phyloP scores from a whole-genome alignment of 2,329 filamentous ascomycete genomes.

The Verticillium tricorpus region DNA sequence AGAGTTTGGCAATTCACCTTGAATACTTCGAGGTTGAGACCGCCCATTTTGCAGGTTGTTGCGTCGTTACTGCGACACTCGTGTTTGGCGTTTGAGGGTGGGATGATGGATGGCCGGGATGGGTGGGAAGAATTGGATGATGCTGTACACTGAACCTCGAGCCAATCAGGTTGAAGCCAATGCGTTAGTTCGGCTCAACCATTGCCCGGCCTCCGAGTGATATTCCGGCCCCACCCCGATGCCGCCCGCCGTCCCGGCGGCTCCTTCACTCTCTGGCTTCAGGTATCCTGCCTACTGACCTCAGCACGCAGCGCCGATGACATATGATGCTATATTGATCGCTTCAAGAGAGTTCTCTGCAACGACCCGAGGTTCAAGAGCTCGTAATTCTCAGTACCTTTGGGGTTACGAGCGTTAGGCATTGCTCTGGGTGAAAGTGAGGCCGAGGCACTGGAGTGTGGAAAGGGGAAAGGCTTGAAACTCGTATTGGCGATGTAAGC shows the following conservation, averaged over 20 bases:
- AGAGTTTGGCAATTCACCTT: conserved; percentile 51
- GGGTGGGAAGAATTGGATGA: not conserved
- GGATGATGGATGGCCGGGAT: not conserved
- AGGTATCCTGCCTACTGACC: too few relatives aligned
- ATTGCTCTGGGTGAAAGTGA: too few relatives aligned
- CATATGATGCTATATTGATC: too few relatives aligned
- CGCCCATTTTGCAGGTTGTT: conserved; percentile 52
- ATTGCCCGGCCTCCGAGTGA: not conserved
- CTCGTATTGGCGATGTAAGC: too few relatives aligned
- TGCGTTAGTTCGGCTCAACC: not conserved
- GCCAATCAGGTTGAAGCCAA: not conserved
- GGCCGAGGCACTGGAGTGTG: too few relatives aligned
- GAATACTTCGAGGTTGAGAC: conserved; percentile 84
- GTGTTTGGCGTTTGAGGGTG: not conserved
- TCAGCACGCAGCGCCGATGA: too few relatives aligned
- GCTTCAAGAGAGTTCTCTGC: too few relatives aligned
- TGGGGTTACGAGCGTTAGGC: too few relatives aligned
- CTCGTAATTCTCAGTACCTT: too few relatives aligned
- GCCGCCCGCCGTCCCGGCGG: not conserved
- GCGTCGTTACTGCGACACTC: not conserved
- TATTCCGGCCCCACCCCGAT: not conserved
- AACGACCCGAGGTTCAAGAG: too few relatives aligned
- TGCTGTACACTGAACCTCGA: not conserved
- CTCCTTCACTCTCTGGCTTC: too few relatives aligned
- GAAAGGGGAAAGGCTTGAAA: too few relatives aligned